Evolutionary conservation across 2,329 filamentous ascomycete genomes (phyloP).

Genomic region (Sporothrix pallida): DNA sequence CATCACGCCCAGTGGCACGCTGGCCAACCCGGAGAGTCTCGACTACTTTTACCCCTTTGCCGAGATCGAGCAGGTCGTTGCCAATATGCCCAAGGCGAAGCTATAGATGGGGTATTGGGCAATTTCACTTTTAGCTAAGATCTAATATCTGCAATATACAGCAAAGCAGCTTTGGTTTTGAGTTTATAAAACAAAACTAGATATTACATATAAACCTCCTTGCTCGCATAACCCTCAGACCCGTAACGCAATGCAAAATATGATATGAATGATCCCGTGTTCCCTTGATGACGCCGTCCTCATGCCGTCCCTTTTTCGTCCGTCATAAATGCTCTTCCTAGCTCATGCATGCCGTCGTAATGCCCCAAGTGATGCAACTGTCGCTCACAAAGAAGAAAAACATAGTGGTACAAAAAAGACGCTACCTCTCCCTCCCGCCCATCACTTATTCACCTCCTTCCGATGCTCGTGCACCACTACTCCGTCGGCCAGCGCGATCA

Average conservation of each 20-base stretch:
- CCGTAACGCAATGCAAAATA: slow-evolving; percentile 10
- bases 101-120: slow-evolving; percentile 46
- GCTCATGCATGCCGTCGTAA: not conserved
- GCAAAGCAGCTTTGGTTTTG: not conserved
- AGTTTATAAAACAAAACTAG: not conserved
- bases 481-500: not conserved
- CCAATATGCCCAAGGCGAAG: slow-evolving; percentile 51
- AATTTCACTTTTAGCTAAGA: too few species aligned
- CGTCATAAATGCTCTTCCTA: slow-evolving; percentile 11
- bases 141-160: too few species aligned
- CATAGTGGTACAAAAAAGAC: slow-evolving; percentile 7
- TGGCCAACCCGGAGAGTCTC: slow-evolving; percentile 76
- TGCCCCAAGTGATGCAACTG: not conserved
- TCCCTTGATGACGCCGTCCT: not conserved
- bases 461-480: not conserved
- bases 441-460: not conserved
- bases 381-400: not conserved
- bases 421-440: not conserved
- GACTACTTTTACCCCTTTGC: slow-evolving; percentile 82
- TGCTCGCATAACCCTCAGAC: not conserved
- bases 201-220: not conserved
- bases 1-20: slow-evolving; percentile 76
- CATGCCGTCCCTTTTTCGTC: not conserved
- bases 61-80: slow-evolving; percentile 66
- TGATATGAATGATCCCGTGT: not conserved